Percentiles rank a stretch among this genome's conserved stretches.
phyloP scores from a whole-genome alignment of 2,329 filamentous ascomycete genomes.

The Penicillium vulpinum region DNA sequence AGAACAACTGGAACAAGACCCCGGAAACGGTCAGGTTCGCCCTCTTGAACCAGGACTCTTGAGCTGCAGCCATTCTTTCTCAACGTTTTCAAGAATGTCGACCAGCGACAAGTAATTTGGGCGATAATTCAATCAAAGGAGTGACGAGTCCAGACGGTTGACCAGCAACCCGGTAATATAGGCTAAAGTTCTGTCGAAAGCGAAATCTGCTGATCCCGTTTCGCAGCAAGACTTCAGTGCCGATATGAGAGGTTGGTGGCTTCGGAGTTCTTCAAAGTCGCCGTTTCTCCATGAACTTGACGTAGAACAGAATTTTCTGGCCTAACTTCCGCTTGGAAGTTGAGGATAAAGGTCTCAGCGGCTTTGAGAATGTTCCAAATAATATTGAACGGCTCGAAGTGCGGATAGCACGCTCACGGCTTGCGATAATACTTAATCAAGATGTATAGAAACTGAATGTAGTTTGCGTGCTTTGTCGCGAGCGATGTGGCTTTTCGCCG shows the following conservation, averaged over 20 bases:
- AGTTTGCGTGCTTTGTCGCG: neutral
- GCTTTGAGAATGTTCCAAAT: neutral
- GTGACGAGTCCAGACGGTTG: conserved; percentile 21
- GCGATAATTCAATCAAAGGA: conserved; percentile 15
- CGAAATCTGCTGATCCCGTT: neutral
- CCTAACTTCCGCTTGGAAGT: neutral
- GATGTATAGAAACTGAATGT: neutral
- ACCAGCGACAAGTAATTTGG: conserved; percentile 28
- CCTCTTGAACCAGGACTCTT: conserved; percentile 22
- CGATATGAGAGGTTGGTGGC: neutral
- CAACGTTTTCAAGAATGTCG: conserved; percentile 18
- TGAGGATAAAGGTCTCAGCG: neutral
- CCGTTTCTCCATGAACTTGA: conserved; percentile 23
- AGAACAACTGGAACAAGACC: conserved; percentile 75
- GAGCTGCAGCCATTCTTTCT: conserved; percentile 14
- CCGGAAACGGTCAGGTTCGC: conserved; percentile 70
- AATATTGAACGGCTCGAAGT: neutral
- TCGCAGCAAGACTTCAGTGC: neutral
- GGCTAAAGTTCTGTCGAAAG: neutral
- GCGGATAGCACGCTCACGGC: neutral
- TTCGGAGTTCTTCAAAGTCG: conserved; percentile 1
- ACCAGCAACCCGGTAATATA: conserved; percentile 21
- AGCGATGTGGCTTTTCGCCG: neutral
- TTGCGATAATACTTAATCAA: neutral
- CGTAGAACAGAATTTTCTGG: neutral